A percentile compares a stretch with the other conserved stretches of the same genome.
Conservation (phyloP, 768 basidiomycete genomes). For the Mycena epipterygia region DNA sequence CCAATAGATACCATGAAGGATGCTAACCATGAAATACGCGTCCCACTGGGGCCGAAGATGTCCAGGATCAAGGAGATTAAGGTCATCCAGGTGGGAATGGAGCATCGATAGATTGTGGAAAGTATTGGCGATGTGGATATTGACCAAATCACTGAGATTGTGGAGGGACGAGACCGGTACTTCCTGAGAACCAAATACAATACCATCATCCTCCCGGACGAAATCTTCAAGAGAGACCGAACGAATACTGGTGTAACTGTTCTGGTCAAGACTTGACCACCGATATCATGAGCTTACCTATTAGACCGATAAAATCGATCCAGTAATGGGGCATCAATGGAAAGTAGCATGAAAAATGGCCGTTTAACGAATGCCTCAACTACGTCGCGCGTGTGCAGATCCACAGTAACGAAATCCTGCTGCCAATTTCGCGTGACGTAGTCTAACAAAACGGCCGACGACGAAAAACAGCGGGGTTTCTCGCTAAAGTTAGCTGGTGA, state of each 20-base stretch:
- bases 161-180: conserved; percentile 46
- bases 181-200: conserved; percentile 67
- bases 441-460: conserved; percentile 70
- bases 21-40: conserved; percentile 92
- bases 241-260: conserved; percentile 26
- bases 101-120: conserved; percentile 69
- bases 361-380: conserved; percentile 83
- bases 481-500: conserved; percentile 29
- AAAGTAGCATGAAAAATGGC: conserved; percentile 91
- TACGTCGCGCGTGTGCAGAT: conserved; percentile 67
- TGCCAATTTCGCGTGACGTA: conserved; percentile 89
- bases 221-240: conserved; percentile 76
- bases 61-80: conserved; percentile 80
- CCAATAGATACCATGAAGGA: conserved; percentile 3
- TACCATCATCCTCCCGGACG: conserved; percentile 76
- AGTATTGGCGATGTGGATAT: conserved; percentile 75
- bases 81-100: conserved; percentile 70
- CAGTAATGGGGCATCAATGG: conserved; percentile 85
- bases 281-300: conserved; percentile 36
- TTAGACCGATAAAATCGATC: conserved; percentile 74
- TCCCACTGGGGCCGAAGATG: conserved; percentile 94
- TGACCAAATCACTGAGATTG: conserved; percentile 62
- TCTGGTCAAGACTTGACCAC: neutral
- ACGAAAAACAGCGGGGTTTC: conserved; percentile 55
- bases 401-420: conserved; percentile 83